phyloP scores from a whole-genome alignment of 192 early-diverging fungal genomes.

The Backusella circina region DNA sequence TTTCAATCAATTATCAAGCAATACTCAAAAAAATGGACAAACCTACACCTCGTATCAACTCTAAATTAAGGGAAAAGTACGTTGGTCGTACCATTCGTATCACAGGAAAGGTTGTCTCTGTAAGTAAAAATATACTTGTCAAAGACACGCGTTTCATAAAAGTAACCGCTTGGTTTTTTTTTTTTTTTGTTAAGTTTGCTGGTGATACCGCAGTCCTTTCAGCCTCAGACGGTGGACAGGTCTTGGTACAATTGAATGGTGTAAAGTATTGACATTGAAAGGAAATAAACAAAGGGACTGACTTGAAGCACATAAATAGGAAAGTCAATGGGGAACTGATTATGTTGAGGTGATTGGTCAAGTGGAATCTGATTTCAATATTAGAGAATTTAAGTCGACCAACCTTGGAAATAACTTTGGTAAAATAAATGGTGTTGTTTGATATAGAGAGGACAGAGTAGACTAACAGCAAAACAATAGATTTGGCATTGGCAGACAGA shows the following conservation, averaged over 20 bases:
- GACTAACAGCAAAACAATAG: slow-evolving; percentile 4
- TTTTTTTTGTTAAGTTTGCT: too few species aligned
- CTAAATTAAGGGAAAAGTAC: slow-evolving; percentile 22
- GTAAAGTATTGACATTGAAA: too few species aligned
- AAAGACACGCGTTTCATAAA: background rate
- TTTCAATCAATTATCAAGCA: too few species aligned
- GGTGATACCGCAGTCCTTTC: slow-evolving; percentile 25
- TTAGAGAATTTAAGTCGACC: slow-evolving; percentile 29
- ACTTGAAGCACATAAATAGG: background rate
- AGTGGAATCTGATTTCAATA: slow-evolving; percentile 24
- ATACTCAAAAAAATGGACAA: slow-evolving; percentile 21
- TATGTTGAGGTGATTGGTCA: slow-evolving; percentile 40
- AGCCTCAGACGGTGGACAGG: slow-evolving; percentile 34
- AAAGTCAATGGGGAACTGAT: slow-evolving; percentile 20
- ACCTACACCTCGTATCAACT: slow-evolving; percentile 34
- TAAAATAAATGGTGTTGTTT: background rate
- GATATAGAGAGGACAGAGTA: background rate
- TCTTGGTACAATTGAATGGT: slow-evolving; percentile 21
- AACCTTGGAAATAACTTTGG: slow-evolving; percentile 36
- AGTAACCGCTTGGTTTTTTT: too few species aligned
- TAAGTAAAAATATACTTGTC: slow-evolving; percentile 19
- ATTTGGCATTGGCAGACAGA: slow-evolving; percentile 29
- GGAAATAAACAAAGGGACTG: too few species aligned
- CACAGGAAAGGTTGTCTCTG: slow-evolving; percentile 23
- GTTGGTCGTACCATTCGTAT: slow-evolving; percentile 27